Conservation (phyloP, 768 basidiomycete species). For the Clathrus columnatus region DNA sequence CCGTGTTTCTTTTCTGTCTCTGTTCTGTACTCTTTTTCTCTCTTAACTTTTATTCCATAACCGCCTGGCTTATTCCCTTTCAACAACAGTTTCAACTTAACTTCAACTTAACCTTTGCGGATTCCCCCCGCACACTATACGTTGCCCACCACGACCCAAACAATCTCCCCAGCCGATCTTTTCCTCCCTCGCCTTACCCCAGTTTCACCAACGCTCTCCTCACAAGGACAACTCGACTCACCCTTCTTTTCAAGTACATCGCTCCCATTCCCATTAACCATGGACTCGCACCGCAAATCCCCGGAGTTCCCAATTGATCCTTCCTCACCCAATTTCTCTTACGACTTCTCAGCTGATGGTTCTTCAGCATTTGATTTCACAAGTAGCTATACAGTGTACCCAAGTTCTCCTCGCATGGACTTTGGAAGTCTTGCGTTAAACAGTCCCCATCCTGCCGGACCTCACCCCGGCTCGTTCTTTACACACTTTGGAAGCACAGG, state of each 20-base stretch:
- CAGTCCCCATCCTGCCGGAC: conserved; percentile 60
- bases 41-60: conserved; percentile 26
- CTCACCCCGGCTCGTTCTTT: conserved; percentile 49
- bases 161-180: conserved; percentile 9
- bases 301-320: conserved; percentile 40
- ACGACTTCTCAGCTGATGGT: conserved; percentile 33
- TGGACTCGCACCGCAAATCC: conserved; percentile 29
- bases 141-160: conserved; percentile 9
- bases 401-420: conserved; percentile 1
- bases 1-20: conserved; percentile 19
- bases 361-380: conserved; percentile 12
- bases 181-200: conserved; percentile 12
- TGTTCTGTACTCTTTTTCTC: conserved; percentile 19
- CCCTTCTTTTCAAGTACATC: conserved; percentile 2
- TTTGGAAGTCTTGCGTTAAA: conserved; percentile 11
- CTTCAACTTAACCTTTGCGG: conserved; percentile 26
- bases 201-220: conserved; percentile 1
- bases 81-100: conserved; percentile 23
- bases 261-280: conserved; percentile 6
- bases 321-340: conserved; percentile 29
- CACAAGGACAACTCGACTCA: conserved; percentile 1
- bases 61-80: conserved; percentile 19
- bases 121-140: conserved; percentile 3
- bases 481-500: conserved; percentile 18
- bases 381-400: conserved; percentile 10